A percentile compares a stretch with the other conserved stretches of the same genome.
Conservation (phyloP, 2,329 filamentous ascomycete species). For the Orbilia brochopaga region DNA sequence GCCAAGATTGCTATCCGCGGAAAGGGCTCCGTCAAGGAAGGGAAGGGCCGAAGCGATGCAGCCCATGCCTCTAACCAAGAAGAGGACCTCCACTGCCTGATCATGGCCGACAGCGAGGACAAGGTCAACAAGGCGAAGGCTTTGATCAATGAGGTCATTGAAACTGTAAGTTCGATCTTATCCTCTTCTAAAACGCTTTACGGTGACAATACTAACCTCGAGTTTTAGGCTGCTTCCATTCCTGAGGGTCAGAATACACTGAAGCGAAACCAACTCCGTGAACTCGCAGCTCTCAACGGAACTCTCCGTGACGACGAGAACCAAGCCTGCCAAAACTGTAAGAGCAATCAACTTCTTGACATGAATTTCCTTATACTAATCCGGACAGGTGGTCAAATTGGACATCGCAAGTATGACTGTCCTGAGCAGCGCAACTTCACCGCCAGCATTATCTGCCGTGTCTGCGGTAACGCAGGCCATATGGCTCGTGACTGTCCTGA, state of each 20-base stretch:
- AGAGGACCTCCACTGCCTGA: slow-evolving; percentile 97
- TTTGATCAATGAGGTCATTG: slow-evolving; percentile 96
- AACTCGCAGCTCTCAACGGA: slow-evolving; percentile 97
- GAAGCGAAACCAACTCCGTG: slow-evolving; percentile 96
- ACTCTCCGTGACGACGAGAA: slow-evolving; percentile 99
- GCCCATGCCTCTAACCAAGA: slow-evolving; percentile 99
- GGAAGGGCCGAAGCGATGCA: slow-evolving; percentile 97
- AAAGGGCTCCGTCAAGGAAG: slow-evolving; percentile 99
- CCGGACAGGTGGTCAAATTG: slow-evolving; percentile 79
- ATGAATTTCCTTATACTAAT: slow-evolving; percentile 52
- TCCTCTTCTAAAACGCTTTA: slow-evolving; percentile 1
- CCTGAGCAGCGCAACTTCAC: slow-evolving; percentile 97
- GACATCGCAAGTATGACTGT: slow-evolving; percentile 98
- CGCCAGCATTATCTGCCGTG: slow-evolving; percentile 98
- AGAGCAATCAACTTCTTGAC: slow-evolving; percentile 55
- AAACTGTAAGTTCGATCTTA: slow-evolving; percentile 74
- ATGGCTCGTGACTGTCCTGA: slow-evolving; percentile 99
- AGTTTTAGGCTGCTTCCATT: slow-evolving; percentile 84
- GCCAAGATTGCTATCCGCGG: slow-evolving; percentile 99
- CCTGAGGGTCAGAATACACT: slow-evolving; percentile 98
- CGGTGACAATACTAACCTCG: slow-evolving; percentile 55
- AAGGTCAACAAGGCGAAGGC: slow-evolving; percentile 99
- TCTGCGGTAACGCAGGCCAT: slow-evolving; percentile 96
- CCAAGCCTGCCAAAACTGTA: slow-evolving; percentile 96
- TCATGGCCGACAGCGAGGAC: slow-evolving; percentile 99